Evolutionary conservation across 441 rosid genomes (phyloP).

Genomic region (Erysimum cheiri): DNA sequence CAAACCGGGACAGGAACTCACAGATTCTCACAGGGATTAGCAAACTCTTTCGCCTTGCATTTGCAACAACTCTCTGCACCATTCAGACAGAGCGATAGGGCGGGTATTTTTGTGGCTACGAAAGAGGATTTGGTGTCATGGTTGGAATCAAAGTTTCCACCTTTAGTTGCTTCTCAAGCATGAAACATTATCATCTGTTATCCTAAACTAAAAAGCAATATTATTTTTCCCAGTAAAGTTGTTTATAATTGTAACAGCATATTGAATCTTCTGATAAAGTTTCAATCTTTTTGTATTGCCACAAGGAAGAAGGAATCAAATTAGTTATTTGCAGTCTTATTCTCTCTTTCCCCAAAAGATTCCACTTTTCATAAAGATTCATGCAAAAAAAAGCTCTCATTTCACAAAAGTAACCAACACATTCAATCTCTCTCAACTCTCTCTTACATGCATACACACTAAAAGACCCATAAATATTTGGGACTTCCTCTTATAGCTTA

Average conservation of each 20-base stretch:
- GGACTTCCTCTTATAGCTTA: constrained; percentile 39
- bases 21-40: constrained; percentile 79
- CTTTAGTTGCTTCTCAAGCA: constrained; percentile 42
- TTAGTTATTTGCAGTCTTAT: constrained; percentile 37
- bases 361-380: constrained; percentile 24
- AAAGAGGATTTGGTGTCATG: constrained; percentile 77
- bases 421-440: constrained; percentile 22
- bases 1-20: constrained; percentile 88
- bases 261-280: constrained; percentile 30
- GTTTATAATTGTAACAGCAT: constrained; percentile 40
- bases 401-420: constrained; percentile 34
- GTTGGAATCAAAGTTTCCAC: constrained; percentile 67
- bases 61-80: constrained; percentile 72
- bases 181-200: constrained; percentile 22
- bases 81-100: constrained; percentile 68
- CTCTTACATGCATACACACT: constrained; percentile 33
- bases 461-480: constrained; percentile 37
- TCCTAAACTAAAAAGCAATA: constrained; percentile 32
- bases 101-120: constrained; percentile 77
- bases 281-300: constrained; percentile 34
- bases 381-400: constrained; percentile 36
- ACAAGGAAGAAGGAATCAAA: constrained; percentile 34
- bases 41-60: constrained; percentile 73
- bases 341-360: constrained; percentile 23
- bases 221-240: constrained; percentile 35